Evolutionary conservation across 2,329 filamentous ascomycete species (phyloP), one percentile per base, ranked within the genome.

Genomic region (Orbilia brochopaga): DNA sequence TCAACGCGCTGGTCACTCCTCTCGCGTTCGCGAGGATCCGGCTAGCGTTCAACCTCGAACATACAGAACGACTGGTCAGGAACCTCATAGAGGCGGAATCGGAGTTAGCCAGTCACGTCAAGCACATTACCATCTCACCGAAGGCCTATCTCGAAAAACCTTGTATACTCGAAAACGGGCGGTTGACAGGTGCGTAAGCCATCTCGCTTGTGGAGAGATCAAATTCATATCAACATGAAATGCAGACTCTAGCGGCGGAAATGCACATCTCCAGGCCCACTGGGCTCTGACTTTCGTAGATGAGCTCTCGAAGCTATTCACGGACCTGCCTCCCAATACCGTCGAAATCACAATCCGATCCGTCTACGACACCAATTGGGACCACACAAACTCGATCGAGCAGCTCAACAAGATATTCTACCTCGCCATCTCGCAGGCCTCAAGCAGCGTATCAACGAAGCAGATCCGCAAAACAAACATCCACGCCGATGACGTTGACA

Each of bases 1-100:
- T 60, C n/a, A 24, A 60, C 10, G 13, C 15, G 17, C 2, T 60
- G 3, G 44, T 19, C 3, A 60, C 56, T 1, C 44, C 56, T 1
- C 5, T 60, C n/a, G 56, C 56, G 8, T 60, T 60, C 24, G 11
- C 24, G n/a, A 37, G 8, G 1, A 21, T 60, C 21, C 42, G 56
- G 13, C 2, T 60, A 5, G 21, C 15, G 24, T 17, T 35, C 44
- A 32, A 37, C 30, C 21, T 60, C 19, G 56, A 60, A 24, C 56
- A 60, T 44, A 60, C 56, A 1, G 21, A 35, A n/a, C 8, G 1
- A 23, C 6, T 37, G 5, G 37, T 60, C 21, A 7, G 37, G 1
- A 50, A 24, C 8, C 17, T 60, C 8, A 24, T 8, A 2, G 17
- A 35, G 2, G 35, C 17, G 8, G 3, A 37, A 24, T 15, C 8